Evolutionary conservation across 805 yeast genomes (phyloP), one percentile per base, ranked within the genome.

Genomic region (Ogataea allantospora): DNA sequence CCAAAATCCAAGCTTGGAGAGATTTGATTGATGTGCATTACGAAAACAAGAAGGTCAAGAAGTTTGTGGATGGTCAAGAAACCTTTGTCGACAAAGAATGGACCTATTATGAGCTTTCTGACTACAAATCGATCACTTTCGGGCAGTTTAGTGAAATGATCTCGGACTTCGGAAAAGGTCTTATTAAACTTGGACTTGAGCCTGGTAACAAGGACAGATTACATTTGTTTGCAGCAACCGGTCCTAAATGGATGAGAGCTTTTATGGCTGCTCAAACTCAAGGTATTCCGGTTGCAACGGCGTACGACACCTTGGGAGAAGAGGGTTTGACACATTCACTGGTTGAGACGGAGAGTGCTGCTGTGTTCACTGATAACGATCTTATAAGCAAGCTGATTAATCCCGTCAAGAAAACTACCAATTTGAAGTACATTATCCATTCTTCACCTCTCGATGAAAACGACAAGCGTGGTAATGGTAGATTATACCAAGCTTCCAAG

Each of bases 251-350:
- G 98, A 77, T 91, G 87, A 84, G 86, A 66, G 75, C 86, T 21
- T 91, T 79, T 48, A 62, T 87, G 42, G 96, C 89, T 11, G 73
- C 87, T 36, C 77, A 78, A 52, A 69, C 88, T 35, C 96, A 88
- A 63, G 66, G 75, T 33, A 81, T 93, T 43, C 85, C 98, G 16
- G 74, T 84, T 40, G 98, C 88, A 27, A 93, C 99, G 11, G 98
- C 99, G 25, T 93, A 93, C 63, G 97, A 89, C 62, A 88, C 96
- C 28, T 71, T 89, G 49, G 97, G 97, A 41, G 95, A 88, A 63
- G 73, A 74, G 24, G 96, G 96, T 16, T 73, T 89, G 56, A 83
- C 82, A 40, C 95, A 84, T 64, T 88, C 97, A 3, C 71, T 93
- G 56, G 71, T 75, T 27, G 86, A 89, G 66, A 88, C 98, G 4